Evolutionary conservation across 192 early-diverging fungal genomes (phyloP), one percentile per base, ranked within the genome.

Genomic region (Podila epigama): DNA sequence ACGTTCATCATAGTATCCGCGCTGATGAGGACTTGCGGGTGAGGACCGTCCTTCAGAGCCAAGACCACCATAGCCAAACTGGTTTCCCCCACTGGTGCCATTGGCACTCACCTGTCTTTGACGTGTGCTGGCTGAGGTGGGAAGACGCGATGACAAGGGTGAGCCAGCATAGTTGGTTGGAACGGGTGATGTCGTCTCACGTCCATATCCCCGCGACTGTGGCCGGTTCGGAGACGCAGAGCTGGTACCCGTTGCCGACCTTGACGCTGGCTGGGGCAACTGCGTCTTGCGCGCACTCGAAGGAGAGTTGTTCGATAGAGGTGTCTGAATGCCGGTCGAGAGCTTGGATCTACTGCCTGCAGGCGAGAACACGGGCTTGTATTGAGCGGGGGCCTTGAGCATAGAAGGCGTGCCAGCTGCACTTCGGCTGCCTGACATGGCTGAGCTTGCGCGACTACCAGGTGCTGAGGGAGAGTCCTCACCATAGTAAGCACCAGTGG

Each of bases 291-390:
- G 63, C 13, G 36, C 58, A 50, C 31, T 58, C 11, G 20, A 63
- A 29, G 29, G 58, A 36, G 12, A 52, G 41, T 20, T 53, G n/a
- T 18, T 62, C 32, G 33, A 70, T 16, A 28, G 56, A 11, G 34
- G 70, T 48, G 37, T 54, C 5, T 48, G 72, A 5, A 67, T 60
- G 5, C 73, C 73, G 12, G 56, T 77, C 11, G 73, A 77, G 31
- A 77, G 56, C 56, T 68, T 77, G 32, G 65, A 68, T 16, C 58
- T 68, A 32, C 73, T 77, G 1, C 73, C 73, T 13, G 61, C 50
- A 3, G 73, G 73, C 5, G 73, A 77, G 61, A 77, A 77, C 33
- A 68, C 66, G 5, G 73, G 73, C 20, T 63, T 77, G 55, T 59
- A 53, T 48, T 63, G 73, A 2, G 40, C 12, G 5, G 58, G 41